Conservation (phyloP, 345 rosid genomes). For the Durio zibethinus region DNA sequence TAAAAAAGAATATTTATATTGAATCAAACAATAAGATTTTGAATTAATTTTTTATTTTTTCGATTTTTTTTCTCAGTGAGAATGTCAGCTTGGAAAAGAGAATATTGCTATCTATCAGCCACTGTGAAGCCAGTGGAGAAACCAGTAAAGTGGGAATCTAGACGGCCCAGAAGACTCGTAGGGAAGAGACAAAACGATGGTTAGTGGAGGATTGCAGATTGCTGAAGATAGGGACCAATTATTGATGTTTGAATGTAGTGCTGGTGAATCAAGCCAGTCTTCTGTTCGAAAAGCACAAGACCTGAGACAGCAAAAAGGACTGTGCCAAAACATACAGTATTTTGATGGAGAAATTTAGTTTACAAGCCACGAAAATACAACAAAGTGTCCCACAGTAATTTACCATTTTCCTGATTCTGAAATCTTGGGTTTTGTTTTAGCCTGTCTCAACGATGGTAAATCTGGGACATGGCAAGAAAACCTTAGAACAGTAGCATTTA, state of each 20-base stretch:
- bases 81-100: background rate
- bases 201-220: background rate
- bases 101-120: background rate
- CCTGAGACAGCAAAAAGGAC: background rate
- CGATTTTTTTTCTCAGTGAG: no score
- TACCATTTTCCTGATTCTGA: background rate
- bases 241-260: background rate
- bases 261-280: background rate
- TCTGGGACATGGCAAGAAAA: background rate
- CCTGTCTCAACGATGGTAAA: background rate
- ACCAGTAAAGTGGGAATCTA: background rate
- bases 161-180: background rate
- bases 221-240: background rate
- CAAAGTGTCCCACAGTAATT: background rate
- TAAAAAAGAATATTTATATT: no score
- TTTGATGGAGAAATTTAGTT: background rate
- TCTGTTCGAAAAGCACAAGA: slow-evolving; percentile 1
- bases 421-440: background rate
- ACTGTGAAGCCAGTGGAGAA: background rate
- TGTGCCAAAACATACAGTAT: background rate
- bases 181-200: background rate
- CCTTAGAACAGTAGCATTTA: background rate
- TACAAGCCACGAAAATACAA: background rate
- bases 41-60: no score
- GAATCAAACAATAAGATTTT: no score